Evolutionary conservation across 768 basidiomycete species (phyloP).

Genomic region (Fibroporia radiculosa): DNA sequence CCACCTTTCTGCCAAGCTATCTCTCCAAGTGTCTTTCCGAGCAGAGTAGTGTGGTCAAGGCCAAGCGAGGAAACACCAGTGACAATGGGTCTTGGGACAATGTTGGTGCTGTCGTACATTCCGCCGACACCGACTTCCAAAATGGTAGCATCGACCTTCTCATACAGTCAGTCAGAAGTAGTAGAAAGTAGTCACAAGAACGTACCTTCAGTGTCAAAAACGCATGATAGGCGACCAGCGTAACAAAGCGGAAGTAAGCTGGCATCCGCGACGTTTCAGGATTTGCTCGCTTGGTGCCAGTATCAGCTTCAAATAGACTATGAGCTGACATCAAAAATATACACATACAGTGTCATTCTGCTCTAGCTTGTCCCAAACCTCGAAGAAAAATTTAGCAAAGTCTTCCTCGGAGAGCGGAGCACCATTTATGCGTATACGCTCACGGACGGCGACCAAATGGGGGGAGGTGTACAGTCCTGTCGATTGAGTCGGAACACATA

Average conservation of each 20-base stretch:
- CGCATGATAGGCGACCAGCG: conserved; percentile 85
- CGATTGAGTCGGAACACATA: neutral
- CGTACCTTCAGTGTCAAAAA: conserved; percentile 66
- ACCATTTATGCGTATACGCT: conserved; percentile 92
- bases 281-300: conserved; percentile 33
- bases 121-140: conserved; percentile 98
- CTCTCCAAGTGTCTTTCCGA: conserved; percentile 82
- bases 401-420: conserved; percentile 78
- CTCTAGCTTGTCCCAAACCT: conserved; percentile 86
- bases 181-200: neutral
- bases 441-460: conserved; percentile 91
- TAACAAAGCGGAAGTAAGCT: conserved; percentile 89
- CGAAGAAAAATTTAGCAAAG: conserved; percentile 90
- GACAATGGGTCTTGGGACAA: conserved; percentile 84
- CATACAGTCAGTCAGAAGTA: neutral
- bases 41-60: conserved; percentile 81
- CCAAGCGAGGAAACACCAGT: conserved; percentile 89
- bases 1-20: conserved; percentile 96
- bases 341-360: conserved; percentile 52
- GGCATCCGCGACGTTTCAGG: conserved; percentile 65
- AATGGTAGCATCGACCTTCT: conserved; percentile 78
- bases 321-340: neutral
- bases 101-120: conserved; percentile 89
- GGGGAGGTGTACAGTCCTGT: conserved; percentile 94
- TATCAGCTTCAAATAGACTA: conserved; percentile 1